These are phyloP conservation scores for Globisporangium iwayamae DNA, from an alignment of 352 stramenopile species.

Conservation along the genomic window DNA sequence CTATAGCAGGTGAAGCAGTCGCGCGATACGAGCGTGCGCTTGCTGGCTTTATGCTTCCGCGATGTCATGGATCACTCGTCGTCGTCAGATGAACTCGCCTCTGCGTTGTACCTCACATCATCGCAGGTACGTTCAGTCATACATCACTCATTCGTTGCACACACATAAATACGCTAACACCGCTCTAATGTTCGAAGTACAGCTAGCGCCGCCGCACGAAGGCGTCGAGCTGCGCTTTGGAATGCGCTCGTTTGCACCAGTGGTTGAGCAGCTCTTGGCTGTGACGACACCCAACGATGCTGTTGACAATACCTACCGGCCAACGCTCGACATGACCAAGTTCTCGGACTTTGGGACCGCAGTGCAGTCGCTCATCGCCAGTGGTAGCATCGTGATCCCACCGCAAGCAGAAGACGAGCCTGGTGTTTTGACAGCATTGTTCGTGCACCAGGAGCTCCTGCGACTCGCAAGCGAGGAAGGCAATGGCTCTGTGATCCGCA, in stretches of 20 bases:
- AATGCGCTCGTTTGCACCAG: slow-evolving; percentile 52
- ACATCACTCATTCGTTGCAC: neutral
- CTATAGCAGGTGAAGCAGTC: slow-evolving; percentile 49
- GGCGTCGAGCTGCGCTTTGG: slow-evolving; percentile 75
- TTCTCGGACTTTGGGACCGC: slow-evolving; percentile 57
- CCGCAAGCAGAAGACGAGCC: slow-evolving; percentile 2
- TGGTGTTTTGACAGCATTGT: slow-evolving; percentile 28
- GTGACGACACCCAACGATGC: slow-evolving; percentile 30
- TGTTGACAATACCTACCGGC: neutral
- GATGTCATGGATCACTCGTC: slow-evolving; percentile 32
- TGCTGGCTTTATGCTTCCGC: slow-evolving; percentile 45
- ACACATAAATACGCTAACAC: neutral
- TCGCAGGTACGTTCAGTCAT: slow-evolving; percentile 28
- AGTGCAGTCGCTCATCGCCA: slow-evolving; percentile 43
- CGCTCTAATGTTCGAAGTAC: neutral
- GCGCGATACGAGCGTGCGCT: slow-evolving; percentile 40
- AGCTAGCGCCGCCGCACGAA: slow-evolving; percentile 67
- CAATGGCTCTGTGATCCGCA: slow-evolving; percentile 45
- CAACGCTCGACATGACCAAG: slow-evolving; percentile 1
- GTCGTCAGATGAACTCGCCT: slow-evolving; percentile 27
- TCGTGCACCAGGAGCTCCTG: slow-evolving; percentile 53
- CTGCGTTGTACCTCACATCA: slow-evolving; percentile 65
- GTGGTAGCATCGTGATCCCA: slow-evolving; percentile 23
- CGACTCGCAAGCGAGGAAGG: slow-evolving; percentile 57
- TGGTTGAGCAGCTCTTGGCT: slow-evolving; percentile 43